Conservation (phyloP, 2,329 filamentous ascomycete species). For the Pseudogymnoascus sp. region DNA sequence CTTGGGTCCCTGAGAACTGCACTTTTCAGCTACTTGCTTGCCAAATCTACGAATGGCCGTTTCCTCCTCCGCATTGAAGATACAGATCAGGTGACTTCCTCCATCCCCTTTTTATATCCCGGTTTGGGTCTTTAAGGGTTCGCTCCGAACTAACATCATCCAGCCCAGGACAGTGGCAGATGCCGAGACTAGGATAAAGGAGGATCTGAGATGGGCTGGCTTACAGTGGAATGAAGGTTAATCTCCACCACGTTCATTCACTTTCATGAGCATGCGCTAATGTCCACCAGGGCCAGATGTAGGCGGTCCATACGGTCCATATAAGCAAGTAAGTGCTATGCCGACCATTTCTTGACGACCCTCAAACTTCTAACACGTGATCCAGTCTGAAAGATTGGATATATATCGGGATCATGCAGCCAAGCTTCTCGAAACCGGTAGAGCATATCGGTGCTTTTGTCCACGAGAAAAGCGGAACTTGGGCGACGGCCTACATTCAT, state of each 20-base stretch:
- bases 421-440: constrained; percentile 57
- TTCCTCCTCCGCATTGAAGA: constrained; percentile 91
- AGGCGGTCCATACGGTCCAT: constrained; percentile 76
- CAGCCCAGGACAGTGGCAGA: constrained; percentile 74
- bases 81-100: constrained; percentile 66
- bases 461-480: constrained; percentile 40
- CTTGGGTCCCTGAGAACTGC: constrained; percentile 87
- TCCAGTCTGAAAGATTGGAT: constrained; percentile 66
- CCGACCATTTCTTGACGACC: not conserved
- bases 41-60: constrained; percentile 76
- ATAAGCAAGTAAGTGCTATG: constrained; percentile 57
- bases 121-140: constrained; percentile 18
- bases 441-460: constrained; percentile 94
- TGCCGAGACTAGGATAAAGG: constrained; percentile 68
- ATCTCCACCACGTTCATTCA: constrained; percentile 3
- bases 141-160: constrained; percentile 23
- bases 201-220: constrained; percentile 82
- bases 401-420: constrained; percentile 66
- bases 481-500: constrained; percentile 21
- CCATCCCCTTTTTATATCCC: constrained; percentile 6
- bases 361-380: constrained; percentile 4
- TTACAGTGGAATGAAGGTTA: constrained; percentile 86
- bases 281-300: constrained; percentile 58
- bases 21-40: constrained; percentile 91
- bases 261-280: not conserved